These are phyloP conservation scores for Alternaria sp. DNA, from an alignment of 2,329 filamentous ascomycete species.

Conservation along the genomic window DNA sequence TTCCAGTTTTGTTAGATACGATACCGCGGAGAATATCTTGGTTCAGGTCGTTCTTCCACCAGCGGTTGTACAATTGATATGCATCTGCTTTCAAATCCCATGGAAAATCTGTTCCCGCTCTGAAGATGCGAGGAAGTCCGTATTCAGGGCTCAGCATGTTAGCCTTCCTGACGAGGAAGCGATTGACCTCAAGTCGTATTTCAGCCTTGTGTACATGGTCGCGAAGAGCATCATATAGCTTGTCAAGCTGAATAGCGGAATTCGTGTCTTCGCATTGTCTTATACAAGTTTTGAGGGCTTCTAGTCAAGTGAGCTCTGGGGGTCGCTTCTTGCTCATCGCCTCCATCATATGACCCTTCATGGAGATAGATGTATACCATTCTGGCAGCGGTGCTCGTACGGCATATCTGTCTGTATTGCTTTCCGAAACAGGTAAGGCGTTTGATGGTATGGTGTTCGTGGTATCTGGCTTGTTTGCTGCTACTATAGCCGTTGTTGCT, in stretches of 20 bases:
- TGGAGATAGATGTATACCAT: conserved; percentile 28
- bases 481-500: not conserved
- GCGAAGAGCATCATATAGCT: conserved; percentile 46
- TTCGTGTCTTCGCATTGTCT: conserved; percentile 24
- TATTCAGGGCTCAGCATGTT: conserved; percentile 46
- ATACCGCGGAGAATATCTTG: conserved; percentile 60
- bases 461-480: not conserved
- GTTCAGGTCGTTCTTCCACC: conserved; percentile 54
- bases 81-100: conserved; percentile 60
- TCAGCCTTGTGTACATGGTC: conserved; percentile 52
- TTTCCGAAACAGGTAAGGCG: not conserved
- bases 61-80: conserved; percentile 57
- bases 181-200: conserved; percentile 45
- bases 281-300: conserved; percentile 38
- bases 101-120: conserved; percentile 47
- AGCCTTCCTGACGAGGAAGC: conserved; percentile 43
- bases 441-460: not conserved
- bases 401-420: conserved; percentile 3
- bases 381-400: conserved; percentile 1
- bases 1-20: conserved; percentile 23
- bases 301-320: conserved; percentile 24
- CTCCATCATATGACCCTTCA: conserved; percentile 2
- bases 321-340: conserved; percentile 24
- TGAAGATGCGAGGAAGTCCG: conserved; percentile 56
- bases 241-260: conserved; percentile 4